Base-by-base conservation (phyloP, 2,329 filamentous ascomycete genomes). In the Hymenoscyphus scutula region DNA sequence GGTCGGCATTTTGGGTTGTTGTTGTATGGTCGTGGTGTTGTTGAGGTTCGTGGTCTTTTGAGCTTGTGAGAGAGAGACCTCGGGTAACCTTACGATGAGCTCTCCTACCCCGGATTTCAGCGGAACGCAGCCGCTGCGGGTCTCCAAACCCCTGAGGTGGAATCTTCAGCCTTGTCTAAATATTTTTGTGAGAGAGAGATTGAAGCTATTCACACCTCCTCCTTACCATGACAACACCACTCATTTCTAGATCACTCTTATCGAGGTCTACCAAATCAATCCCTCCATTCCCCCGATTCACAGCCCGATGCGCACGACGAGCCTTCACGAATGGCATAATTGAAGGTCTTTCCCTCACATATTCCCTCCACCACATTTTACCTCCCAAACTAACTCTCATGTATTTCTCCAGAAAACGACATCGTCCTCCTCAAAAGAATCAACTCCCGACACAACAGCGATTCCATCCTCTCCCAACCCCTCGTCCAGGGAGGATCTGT, bases 381-480 rank as follows among this genome's bases (percentile, higher is more conserved):
- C n/a, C 38, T 7, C 38, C 17, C 15, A 48, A 23, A 8, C n/a
- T 48, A 48, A 48, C 41, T 7, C 11, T 2, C 8, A 34, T 13
- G 8, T 38, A 30, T 11, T 11, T 11, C 53, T 17, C 29, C 38
- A 74, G 73, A 74, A 58, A 67, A 70, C 58, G 74, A 76, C 53
- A 67, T 70, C 54, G 71, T 75, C 45, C 56, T 74, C 8, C 59
- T 74, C 32, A 69, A 65, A 53, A 17, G 41, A 25, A 61, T 67
- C 6, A 70, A 62, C 23, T 29, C 58, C 23, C 62, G 37, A 25
- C 45, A 30, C 54, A 38, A 48, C 37, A 5, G 55, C 64, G 19
- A 58, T 1, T 62, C 74, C 3, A 69, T 75, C 19, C 73, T 83
- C 48, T 77, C 76, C 0, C 76, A 76, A 59, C 78, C 77, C 25